A percentile compares a stretch with the other conserved stretches of the same genome.
These are phyloP conservation scores for Dipodascus albidus DNA, from an alignment of 805 yeast species.

Conservation along the genomic window DNA sequence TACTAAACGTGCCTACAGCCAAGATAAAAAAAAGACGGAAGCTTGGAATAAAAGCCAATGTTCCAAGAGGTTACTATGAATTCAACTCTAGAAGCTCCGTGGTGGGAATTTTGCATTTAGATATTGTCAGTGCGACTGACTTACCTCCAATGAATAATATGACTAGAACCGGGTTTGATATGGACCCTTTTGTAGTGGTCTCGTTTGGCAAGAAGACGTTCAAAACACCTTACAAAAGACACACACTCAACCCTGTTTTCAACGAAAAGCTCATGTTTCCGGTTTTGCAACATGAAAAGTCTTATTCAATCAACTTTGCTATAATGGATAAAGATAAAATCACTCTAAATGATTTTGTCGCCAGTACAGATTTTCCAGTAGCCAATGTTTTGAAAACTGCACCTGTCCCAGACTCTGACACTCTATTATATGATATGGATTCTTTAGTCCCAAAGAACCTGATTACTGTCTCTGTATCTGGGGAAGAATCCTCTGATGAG, in stretches of 20 bases:
- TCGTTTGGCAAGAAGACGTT: conserved; percentile 83
- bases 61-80: conserved; percentile 11
- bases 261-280: conserved; percentile 76
- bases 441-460: not conserved
- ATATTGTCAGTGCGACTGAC: conserved; percentile 60
- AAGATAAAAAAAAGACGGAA: not conserved
- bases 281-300: conserved; percentile 50
- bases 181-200: conserved; percentile 93
- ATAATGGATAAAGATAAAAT: conserved; percentile 78
- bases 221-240: conserved; percentile 75
- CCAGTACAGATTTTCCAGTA: conserved; percentile 48
- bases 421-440: conserved; percentile 24
- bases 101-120: conserved; percentile 65
- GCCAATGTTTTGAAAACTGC: conserved; percentile 30
- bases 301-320: conserved; percentile 55
- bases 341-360: conserved; percentile 76
- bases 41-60: conserved; percentile 4
- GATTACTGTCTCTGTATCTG: not conserved
- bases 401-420: conserved; percentile 24
- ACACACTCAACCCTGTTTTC: conserved; percentile 71
- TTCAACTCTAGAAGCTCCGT: conserved; percentile 18
- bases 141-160: conserved; percentile 69
- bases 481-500: conserved; percentile 1
- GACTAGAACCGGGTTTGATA: conserved; percentile 70
- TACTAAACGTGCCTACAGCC: conserved; percentile 4